Evolutionary conservation across 2,329 filamentous ascomycete species (phyloP), one percentile per base, ranked within the genome.

Genomic region (Claviceps paspali): DNA sequence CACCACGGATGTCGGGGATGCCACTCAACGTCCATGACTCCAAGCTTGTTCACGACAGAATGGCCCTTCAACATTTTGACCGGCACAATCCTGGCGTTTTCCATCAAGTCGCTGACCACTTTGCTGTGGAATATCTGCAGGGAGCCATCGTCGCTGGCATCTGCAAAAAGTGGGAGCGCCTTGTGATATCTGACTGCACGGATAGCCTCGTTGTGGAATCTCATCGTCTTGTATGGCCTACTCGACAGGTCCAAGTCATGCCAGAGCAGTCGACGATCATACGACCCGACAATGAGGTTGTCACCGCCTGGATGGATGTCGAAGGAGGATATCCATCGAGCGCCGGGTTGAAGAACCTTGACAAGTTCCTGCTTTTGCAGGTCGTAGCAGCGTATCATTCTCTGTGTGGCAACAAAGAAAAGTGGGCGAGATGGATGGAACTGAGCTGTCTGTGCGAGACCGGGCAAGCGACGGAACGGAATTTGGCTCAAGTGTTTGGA

Each of bases 111-210:
- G 43, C 79, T 85, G 22, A 92, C 86, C 21, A 96, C 88, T 61
- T 88, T 93, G 39, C 86, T 88, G 56, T 96, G 88, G 74, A 96
- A 96, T 38, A 98, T 82, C 58, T 98, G 91, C 46, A 96, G 63
- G 15, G 80, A 85, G 21, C 91, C 91, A 56, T 98, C 91, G 55
- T 98, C 92, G 56, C 82, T 91, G 15, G 85, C 86, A 55, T 96
- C 88, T 1, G 87, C 91, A 52, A 98, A 96, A 26, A 98, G 68
- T 14, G 91, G 87, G 29, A 70, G 73, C 42, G 77, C 76, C 40
- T 78, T 77, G 60, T 98, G 92, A 61, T 82, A 98, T 48, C 76
- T 79, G 38, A 95, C 91, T 10, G 80, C 76, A 33, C 92, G 76
- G 51, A 98, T 93, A 32, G 91, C 91, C 59, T 93, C 83, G 43